Conservation (phyloP, 306 rosid genomes). For the Aeschynomene evenia region DNA sequence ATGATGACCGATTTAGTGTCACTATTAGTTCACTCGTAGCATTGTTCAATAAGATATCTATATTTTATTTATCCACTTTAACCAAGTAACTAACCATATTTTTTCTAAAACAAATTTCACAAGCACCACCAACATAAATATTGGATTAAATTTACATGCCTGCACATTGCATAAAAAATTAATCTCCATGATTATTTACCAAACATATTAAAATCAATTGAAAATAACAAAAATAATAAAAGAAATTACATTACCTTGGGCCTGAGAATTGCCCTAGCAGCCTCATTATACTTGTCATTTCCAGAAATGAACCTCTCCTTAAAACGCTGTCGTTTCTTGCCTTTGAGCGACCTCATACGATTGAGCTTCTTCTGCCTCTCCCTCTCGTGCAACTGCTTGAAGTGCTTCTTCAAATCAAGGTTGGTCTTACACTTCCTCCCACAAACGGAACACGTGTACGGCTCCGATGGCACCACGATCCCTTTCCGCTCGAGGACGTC, state of each 20-base stretch:
- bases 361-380: slow-evolving; percentile 71
- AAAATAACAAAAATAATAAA: too few relatives aligned
- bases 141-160: too few relatives aligned
- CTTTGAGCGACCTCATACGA: slow-evolving; percentile 54
- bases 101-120: too few relatives aligned
- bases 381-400: slow-evolving; percentile 67
- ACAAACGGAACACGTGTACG: slow-evolving; percentile 62
- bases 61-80: too few relatives aligned
- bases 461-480: slow-evolving; percentile 42
- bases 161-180: too few relatives aligned
- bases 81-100: too few relatives aligned
- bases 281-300: slow-evolving; percentile 58
- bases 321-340: slow-evolving; percentile 65
- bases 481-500: slow-evolving; percentile 77
- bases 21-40: too few relatives aligned
- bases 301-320: slow-evolving; percentile 58
- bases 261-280: slow-evolving; percentile 51
- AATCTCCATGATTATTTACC: neutral
- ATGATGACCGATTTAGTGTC: too few relatives aligned
- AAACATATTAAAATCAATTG: neutral
- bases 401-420: slow-evolving; percentile 64
- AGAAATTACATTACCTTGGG: slow-evolving; percentile 34
- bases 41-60: too few relatives aligned
- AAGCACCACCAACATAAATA: too few relatives aligned
- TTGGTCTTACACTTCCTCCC: slow-evolving; percentile 68